Conservation (phyloP, 768 basidiomycete species). For the Kwoniella dejecticola region DNA sequence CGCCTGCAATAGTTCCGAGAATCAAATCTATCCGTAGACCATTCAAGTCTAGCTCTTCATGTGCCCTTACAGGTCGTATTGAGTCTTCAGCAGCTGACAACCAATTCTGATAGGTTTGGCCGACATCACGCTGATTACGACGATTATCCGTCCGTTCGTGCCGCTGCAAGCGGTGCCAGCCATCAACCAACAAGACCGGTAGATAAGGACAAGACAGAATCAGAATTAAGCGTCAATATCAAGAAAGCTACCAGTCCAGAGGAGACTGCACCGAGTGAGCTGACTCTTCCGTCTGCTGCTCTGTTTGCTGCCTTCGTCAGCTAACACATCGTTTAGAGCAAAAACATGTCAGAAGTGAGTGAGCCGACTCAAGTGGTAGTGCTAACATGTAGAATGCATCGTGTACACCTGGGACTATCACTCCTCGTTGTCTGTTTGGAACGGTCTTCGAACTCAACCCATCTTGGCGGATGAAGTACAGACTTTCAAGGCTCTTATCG, state of each 20-base stretch:
- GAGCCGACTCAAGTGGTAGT: background rate
- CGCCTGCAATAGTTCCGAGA: too few relatives aligned
- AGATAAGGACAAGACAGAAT: conserved; percentile 96
- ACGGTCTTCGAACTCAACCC: conserved; percentile 91
- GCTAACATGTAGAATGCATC: conserved; percentile 73
- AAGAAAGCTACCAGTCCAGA: conserved; percentile 97
- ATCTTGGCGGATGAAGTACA: conserved; percentile 96
- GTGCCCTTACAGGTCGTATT: too few relatives aligned
- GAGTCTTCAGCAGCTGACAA: too few relatives aligned
- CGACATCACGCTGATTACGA: conserved; percentile 45
- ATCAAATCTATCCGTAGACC: too few relatives aligned
- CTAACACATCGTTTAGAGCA: conserved; percentile 61
- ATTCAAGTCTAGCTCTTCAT: too few relatives aligned
- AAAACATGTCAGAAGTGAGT: conserved; percentile 94
- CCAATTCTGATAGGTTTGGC: too few relatives aligned
- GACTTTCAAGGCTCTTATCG: conserved; percentile 97
- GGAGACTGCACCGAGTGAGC: conserved; percentile 80
- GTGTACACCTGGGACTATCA: conserved; percentile 99
- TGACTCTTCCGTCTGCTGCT: background rate
- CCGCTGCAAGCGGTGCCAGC: conserved; percentile 37
- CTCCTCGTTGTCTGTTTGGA: conserved; percentile 97
- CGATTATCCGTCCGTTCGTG: conserved; percentile 60
- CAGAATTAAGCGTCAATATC: conserved; percentile 89
- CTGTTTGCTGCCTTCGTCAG: background rate
- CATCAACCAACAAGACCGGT: conserved; percentile 97